A percentile compares a stretch with the other conserved stretches of the same genome.
phyloP scores from a whole-genome alignment of 306 rosid genomes.

The Cicer pinnatifidum region DNA sequence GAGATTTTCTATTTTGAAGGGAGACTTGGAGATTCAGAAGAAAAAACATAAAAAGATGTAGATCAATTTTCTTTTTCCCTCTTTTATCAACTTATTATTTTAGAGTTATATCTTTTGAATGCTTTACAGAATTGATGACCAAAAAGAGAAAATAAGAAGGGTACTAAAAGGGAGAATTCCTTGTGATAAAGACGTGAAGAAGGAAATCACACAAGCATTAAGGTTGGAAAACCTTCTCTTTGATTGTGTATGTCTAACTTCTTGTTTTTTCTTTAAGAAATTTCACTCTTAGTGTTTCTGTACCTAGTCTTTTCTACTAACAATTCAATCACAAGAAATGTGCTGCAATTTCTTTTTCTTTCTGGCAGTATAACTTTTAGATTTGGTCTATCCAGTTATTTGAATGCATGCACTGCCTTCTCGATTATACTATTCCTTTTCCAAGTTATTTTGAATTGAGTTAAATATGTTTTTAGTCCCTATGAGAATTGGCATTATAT shows the following conservation, averaged over 20 bases:
- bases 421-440: background rate
- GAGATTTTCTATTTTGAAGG: conserved; percentile 62
- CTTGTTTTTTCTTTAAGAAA: conserved; percentile 9
- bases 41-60: conserved; percentile 80
- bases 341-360: conserved; percentile 6
- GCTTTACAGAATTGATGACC: conserved; percentile 70
- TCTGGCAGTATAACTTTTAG: conserved; percentile 1
- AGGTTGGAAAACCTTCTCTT: conserved; percentile 60
- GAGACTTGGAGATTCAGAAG: conserved; percentile 65
- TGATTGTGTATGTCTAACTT: conserved; percentile 13
- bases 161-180: conserved; percentile 91
- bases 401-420: background rate
- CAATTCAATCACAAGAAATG: conserved; percentile 20
- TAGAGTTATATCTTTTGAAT: conserved; percentile 40
- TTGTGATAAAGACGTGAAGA: conserved; percentile 82
- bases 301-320: conserved; percentile 13
- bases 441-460: background rate
- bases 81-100: conserved; percentile 26
- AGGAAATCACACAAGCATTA: conserved; percentile 68
- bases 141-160: conserved; percentile 77
- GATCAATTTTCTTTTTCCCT: conserved; percentile 40
- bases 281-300: conserved; percentile 11
- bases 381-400: background rate
- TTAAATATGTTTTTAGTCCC: too few species aligned
- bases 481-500: too few species aligned